Conservation (phyloP, 495 filamentous ascomycete species). For the Tuber borchii region DNA sequence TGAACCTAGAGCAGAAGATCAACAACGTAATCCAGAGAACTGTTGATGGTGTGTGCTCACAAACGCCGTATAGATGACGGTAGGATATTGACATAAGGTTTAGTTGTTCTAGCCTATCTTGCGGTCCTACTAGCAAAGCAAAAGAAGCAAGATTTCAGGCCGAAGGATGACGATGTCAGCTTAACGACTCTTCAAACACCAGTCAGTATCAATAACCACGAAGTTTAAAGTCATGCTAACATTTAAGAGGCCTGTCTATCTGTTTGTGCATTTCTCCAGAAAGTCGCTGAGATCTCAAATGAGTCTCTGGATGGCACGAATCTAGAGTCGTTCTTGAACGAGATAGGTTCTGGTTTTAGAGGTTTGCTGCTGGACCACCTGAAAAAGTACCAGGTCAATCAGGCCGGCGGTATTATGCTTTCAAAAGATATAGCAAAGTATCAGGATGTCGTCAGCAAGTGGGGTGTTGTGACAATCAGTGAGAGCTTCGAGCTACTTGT, state of each 20-base stretch:
- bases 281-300: slow-evolving; percentile 54
- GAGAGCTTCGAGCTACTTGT: slow-evolving; percentile 71
- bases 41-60: slow-evolving; percentile 52
- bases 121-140: slow-evolving; percentile 67
- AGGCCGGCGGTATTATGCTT: slow-evolving; percentile 87
- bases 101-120: slow-evolving; percentile 69
- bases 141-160: slow-evolving; percentile 87
- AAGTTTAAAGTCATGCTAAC: background rate
- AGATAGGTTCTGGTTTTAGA: slow-evolving; percentile 74
- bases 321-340: slow-evolving; percentile 67
- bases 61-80: background rate
- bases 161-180: slow-evolving; percentile 73
- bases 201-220: slow-evolving; percentile 41
- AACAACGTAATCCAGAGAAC: slow-evolving; percentile 79
- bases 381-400: slow-evolving; percentile 84
- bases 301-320: slow-evolving; percentile 72
- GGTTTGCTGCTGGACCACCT: slow-evolving; percentile 80
- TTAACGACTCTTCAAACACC: slow-evolving; percentile 79
- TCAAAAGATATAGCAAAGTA: slow-evolving; percentile 93
- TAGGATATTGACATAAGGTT: slow-evolving; percentile 9
- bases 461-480: slow-evolving; percentile 65
- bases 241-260: slow-evolving; percentile 59
- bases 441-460: slow-evolving; percentile 69
- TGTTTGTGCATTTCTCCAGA: slow-evolving; percentile 68
- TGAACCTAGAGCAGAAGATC: slow-evolving; percentile 80